These are phyloP conservation scores for Cadophora luteo-olivacea DNA, from an alignment of 2,329 filamentous ascomycete genomes.

Conservation along the genomic window DNA sequence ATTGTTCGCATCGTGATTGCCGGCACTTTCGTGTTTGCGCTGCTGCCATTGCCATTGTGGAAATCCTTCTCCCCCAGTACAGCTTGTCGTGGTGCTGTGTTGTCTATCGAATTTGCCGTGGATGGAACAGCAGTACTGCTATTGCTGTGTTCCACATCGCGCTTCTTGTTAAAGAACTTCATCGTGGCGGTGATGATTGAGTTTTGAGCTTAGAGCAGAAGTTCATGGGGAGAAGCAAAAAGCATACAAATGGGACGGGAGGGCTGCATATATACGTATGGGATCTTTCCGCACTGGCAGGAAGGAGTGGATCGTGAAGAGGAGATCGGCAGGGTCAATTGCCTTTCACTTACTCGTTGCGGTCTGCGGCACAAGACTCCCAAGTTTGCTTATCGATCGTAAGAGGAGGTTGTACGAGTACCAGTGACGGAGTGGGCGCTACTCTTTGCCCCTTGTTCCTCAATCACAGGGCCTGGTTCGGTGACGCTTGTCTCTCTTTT, in stretches of 20 bases:
- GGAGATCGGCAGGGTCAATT: constrained; percentile 10
- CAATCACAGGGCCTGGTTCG: constrained; percentile 6
- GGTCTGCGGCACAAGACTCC: constrained; percentile 6
- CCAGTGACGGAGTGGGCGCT: constrained; percentile 9
- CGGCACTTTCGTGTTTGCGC: constrained; percentile 18
- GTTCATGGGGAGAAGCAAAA: neutral
- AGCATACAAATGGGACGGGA: neutral
- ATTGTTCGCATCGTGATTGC: constrained; percentile 34
- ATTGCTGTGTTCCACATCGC: constrained; percentile 22
- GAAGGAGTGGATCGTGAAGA: constrained; percentile 9
- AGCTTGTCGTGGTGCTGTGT: constrained; percentile 13
- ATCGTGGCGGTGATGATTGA: constrained; percentile 20
- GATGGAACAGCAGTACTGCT: constrained; percentile 23
- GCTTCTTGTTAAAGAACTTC: constrained; percentile 23
- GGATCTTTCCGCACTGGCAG: constrained; percentile 11
- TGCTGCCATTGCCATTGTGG: neutral
- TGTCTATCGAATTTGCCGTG: constrained; percentile 21
- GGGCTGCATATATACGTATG: neutral
- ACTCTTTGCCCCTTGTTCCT: constrained; percentile 1
- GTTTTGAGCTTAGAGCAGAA: constrained; percentile 6
- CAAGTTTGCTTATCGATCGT: constrained; percentile 2
- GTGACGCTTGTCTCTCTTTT: constrained; percentile 14
- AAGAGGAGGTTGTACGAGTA: neutral
- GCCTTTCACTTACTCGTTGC: constrained; percentile 14
- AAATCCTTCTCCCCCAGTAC: constrained; percentile 19